Evolutionary conservation across 768 basidiomycete species (phyloP).

Genomic region (Mycena rebaudengoi): DNA sequence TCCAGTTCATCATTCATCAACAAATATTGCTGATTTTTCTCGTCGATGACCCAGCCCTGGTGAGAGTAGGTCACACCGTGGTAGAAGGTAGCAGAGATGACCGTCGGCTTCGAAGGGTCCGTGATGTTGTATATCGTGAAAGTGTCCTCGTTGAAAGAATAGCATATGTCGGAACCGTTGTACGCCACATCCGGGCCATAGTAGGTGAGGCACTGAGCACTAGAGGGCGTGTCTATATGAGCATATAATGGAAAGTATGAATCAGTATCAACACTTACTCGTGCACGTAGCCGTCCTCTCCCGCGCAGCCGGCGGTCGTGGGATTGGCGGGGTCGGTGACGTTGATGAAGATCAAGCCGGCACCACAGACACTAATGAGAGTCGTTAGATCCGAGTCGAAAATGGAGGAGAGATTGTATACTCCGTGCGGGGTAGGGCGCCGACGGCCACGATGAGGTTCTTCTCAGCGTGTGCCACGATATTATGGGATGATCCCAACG

Average conservation of each 20-base stretch:
- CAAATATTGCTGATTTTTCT: slow-evolving; percentile 36
- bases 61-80: slow-evolving; percentile 42
- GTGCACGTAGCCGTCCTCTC: slow-evolving; percentile 41
- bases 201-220: slow-evolving; percentile 41
- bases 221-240: not conserved
- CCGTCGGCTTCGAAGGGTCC: slow-evolving; percentile 26
- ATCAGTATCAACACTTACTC: slow-evolving; percentile 19
- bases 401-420: not conserved
- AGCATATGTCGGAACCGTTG: slow-evolving; percentile 39
- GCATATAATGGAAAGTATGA: not conserved
- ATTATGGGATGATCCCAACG: slow-evolving; percentile 40
- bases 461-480: slow-evolving; percentile 35
- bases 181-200: slow-evolving; percentile 38
- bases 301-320: slow-evolving; percentile 30
- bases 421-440: slow-evolving; percentile 31
- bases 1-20: slow-evolving; percentile 41
- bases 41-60: slow-evolving; percentile 43
- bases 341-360: slow-evolving; percentile 41
- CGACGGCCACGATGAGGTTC: slow-evolving; percentile 35
- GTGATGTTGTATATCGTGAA: slow-evolving; percentile 41
- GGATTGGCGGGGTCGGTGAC: slow-evolving; percentile 39
- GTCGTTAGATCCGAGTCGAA: not conserved
- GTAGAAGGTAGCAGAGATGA: slow-evolving; percentile 40
- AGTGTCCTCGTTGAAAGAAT: slow-evolving; percentile 42
- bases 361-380: slow-evolving; percentile 21